Evolutionary conservation across 2,329 filamentous ascomycete species (phyloP), one percentile per base, ranked within the genome.

Genomic region (Pseudogymnoascus sp.): DNA sequence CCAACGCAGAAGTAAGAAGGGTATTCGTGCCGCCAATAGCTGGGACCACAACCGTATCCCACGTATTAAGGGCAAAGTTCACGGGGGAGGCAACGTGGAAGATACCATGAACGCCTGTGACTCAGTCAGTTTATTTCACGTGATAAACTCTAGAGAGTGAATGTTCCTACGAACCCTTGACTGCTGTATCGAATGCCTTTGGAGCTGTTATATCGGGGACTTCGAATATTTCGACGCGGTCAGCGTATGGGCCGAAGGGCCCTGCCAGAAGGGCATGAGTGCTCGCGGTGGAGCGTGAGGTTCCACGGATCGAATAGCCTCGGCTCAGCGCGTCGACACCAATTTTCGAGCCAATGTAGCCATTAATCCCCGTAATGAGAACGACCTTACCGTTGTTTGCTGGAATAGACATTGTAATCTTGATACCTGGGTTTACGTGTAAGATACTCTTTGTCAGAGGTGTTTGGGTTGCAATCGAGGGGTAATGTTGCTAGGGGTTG

Each of bases 291-390:
- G 64, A 65, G 35, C 72, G 68, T n/a, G 72, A 66, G 16, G 72
- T 71, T 5, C 69, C 71, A 8, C 71, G 67, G 29, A 73, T 43
- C 12, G 62, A 66, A 63, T 74, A 74, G 12, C 71, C 71, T 59
- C 65, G 67, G 21, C 65, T 33, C 10, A 67, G 63, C 10, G 67
- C 60, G 6, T 71, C 69, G 2, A 72, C 63, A 6, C 69, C 66
- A 45, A 67, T 69, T 55, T 12, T 55, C n/a, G 45, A 55, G 31
- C 71, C 73, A 58, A 74, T 69, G 58, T 72, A 74, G 37, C 73
- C 72, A 62, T 72, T 72, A 58, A 70, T 70, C 4, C 72, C 72
- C 8, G 72, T 74, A 35, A 74, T 67, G 19, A 73, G 67, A 6
- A 72, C 65, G 4, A 68, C 69, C 45, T 71, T 66, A 35, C 69